phyloP scores from a whole-genome alignment of 1,139 yeast genomes.

The Yamadazyma trypodendri region DNA sequence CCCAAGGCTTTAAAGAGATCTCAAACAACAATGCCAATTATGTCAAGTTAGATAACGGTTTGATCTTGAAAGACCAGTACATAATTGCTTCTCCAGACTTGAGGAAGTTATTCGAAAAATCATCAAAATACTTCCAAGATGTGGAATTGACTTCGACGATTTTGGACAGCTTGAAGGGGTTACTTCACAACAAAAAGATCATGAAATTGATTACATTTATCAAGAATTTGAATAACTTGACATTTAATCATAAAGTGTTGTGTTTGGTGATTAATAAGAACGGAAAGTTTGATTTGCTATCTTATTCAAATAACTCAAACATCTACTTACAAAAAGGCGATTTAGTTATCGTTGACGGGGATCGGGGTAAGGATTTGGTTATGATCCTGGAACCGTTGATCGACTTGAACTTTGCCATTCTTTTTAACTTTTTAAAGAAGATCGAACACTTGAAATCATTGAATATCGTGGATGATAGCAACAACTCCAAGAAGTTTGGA shows the following conservation, averaged over 20 bases:
- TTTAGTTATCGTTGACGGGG: conserved; percentile 51
- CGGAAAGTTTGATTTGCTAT: conserved; percentile 53
- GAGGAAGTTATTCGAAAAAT: conserved; percentile 40
- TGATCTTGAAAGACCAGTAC: conserved; percentile 48
- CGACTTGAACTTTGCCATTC: conserved; percentile 56
- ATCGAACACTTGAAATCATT: conserved; percentile 77
- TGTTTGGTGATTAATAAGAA: conserved; percentile 55
- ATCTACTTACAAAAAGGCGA: conserved; percentile 49
- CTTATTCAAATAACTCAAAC: conserved; percentile 47
- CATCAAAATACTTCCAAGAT: conserved; percentile 50
- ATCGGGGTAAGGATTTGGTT: conserved; percentile 51
- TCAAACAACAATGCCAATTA: not conserved
- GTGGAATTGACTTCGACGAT: conserved; percentile 30
- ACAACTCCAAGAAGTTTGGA: conserved; percentile 25
- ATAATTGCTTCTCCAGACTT: conserved; percentile 55
- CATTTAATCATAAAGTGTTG: conserved; percentile 42
- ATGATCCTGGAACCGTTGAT: conserved; percentile 49
- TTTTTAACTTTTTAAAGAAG: conserved; percentile 76
- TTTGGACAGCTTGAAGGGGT: conserved; percentile 32
- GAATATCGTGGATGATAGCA: conserved; percentile 38
- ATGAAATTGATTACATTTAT: conserved; percentile 38
- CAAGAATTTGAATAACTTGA: conserved; percentile 42
- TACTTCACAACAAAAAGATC: conserved; percentile 31
- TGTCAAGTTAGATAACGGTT: conserved; percentile 56
- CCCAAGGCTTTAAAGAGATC: not conserved